Conservation (phyloP, 257 asterid species). For the Nicotiana benthamiana region DNA sequence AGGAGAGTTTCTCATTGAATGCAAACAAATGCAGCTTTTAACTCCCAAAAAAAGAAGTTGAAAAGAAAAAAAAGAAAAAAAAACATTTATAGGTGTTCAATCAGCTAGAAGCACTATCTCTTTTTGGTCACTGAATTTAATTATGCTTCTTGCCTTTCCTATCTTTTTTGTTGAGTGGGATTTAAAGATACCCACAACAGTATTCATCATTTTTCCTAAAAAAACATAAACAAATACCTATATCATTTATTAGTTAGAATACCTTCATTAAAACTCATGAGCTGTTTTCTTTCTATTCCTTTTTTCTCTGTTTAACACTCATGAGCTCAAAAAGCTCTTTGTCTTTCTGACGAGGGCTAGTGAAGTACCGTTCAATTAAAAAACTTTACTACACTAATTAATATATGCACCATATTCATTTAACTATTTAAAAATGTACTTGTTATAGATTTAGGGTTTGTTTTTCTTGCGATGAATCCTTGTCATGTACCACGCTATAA, state of each 20-base stretch:
- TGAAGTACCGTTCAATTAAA: neutral
- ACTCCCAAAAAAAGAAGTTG: neutral
- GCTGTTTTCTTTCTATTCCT: neutral
- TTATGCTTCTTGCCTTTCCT: slow-evolving; percentile 12
- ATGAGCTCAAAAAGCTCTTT: neutral
- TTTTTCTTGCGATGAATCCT: neutral
- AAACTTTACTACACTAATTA: neutral
- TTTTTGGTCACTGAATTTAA: slow-evolving; percentile 20
- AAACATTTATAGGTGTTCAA: neutral
- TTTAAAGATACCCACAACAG: slow-evolving; percentile 19
- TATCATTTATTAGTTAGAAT: neutral
- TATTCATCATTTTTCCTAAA: neutral
- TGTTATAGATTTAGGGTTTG: neutral
- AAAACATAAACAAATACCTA: neutral
- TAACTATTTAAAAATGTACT: neutral
- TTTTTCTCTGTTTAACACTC: neutral
- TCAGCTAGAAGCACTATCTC: neutral
- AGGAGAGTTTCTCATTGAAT: slow-evolving; percentile 32
- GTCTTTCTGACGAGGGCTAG: neutral
- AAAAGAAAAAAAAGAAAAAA: neutral
- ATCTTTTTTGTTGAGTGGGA: neutral
- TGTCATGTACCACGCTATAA: neutral
- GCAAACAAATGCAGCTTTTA: slow-evolving; percentile 28
- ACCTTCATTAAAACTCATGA: neutral
- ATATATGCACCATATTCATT: neutral